Base-by-base conservation (phyloP, 805 yeast genomes). In the Komagataella phaffii region DNA sequence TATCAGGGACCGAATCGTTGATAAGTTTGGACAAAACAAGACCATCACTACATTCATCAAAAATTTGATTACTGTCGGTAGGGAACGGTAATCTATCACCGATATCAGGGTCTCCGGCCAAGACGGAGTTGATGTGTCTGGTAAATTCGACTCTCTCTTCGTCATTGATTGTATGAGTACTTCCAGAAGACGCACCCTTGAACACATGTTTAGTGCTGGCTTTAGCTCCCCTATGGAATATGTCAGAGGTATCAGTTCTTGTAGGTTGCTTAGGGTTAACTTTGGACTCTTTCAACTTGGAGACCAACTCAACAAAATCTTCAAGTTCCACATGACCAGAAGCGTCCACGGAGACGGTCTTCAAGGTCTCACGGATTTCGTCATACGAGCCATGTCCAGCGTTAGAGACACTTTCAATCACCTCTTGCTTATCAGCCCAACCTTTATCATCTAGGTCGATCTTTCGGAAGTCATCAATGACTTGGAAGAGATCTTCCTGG, bases 1-100 rank as follows among this genome's bases (percentile, higher is more conserved):
- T 93, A 69, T 93, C 96, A 7, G 98, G 96, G 40, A 93, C 99
- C 36, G 97, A 88, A 69, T 93, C 99, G 66, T 93, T 93, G 66
- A 93, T 89, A 64, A 93, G 81, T 67, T 88, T 87, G 18, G 98
- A 89, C 53, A 93, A 73, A 24, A 93, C 89, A 61, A 93, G 74
- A 58, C 99, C 98, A 67, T 93, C 99, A 57, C 88, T 80, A 70
- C 96, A 88, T 69, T 93, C 98, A 67, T 93, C 99, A 63, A 93
- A 93, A 53, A 93, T 76, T 71, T 93, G 98, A 73, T 93, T 93
- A 50, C 88, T 83, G 56, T 93, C 96, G 7, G 95, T 81, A 58
- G 96, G 95, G 61, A 93, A 82, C 14, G 99, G 99, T 56, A 93
- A 70, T 58, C 96, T 74, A 54, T 75, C 71, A 23, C 96, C 97